phyloP scores from a whole-genome alignment of 108 stramenopile species.

The Pelagomonas calceolata region DNA sequence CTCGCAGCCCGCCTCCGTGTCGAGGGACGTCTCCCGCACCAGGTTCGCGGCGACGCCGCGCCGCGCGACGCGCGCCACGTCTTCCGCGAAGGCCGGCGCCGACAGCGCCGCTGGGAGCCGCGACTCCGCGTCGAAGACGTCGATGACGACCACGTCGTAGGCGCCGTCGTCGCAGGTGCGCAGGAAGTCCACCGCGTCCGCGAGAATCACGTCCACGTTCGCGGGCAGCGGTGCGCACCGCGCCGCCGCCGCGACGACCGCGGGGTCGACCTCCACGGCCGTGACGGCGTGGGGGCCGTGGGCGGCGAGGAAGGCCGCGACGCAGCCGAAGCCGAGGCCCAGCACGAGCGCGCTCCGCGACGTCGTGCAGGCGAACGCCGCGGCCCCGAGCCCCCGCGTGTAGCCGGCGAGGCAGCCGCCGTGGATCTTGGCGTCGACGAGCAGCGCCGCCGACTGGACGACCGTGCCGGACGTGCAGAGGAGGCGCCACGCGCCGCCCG shows the following conservation, averaged over 20 bases:
- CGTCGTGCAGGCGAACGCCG: not conserved
- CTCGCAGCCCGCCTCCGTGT: no score
- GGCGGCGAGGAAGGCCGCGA: not conserved
- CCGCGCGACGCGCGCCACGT: no score
- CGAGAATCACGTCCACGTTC: not conserved
- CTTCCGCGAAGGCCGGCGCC: no score
- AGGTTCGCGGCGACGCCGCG: no score
- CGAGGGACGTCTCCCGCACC: no score
- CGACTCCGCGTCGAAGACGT: not conserved
- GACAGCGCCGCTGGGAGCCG: not conserved
- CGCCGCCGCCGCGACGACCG: not conserved
- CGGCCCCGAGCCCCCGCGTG: not conserved
- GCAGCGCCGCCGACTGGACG: not conserved
- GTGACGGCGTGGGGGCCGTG: not conserved
- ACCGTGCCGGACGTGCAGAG: not conserved
- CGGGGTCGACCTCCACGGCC: not conserved
- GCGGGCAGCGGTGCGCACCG: not conserved
- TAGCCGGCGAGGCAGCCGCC: not conserved
- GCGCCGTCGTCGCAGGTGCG: not conserved
- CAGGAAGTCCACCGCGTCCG: not conserved
- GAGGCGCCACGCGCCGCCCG: not conserved
- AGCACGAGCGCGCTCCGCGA: not conserved
- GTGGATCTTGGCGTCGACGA: not conserved
- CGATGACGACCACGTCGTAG: not conserved
- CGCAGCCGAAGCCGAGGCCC: not conserved